Evolutionary conservation across 257 asterid genomes (phyloP).

Genomic region (Nicotiana undulata): DNA sequence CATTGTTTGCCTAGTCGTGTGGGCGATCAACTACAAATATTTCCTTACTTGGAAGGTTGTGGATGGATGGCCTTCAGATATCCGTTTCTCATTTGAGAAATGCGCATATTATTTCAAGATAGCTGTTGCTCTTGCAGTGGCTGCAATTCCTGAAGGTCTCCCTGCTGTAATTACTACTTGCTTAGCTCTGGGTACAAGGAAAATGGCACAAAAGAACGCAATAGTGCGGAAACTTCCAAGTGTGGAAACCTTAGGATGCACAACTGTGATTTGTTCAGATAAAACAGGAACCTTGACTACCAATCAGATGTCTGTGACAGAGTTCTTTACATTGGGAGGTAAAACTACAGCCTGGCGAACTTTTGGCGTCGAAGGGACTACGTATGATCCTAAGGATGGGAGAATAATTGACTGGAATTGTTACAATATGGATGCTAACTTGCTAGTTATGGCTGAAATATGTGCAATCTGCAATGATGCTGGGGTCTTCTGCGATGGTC

Average conservation of each 20-base stretch:
- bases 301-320: constrained; percentile 57
- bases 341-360: constrained; percentile 22
- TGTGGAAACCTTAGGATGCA: constrained; percentile 70
- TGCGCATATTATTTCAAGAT: constrained; percentile 69
- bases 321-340: constrained; percentile 48
- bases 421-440: constrained; percentile 51
- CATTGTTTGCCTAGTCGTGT: constrained; percentile 44
- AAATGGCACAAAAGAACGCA: constrained; percentile 64
- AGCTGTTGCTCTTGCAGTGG: constrained; percentile 74
- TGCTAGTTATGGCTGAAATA: constrained; percentile 59
- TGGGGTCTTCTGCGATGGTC: constrained; percentile 54
- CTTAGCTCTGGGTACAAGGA: constrained; percentile 61
- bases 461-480: constrained; percentile 82
- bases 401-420: constrained; percentile 62
- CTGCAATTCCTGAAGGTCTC: constrained; percentile 80
- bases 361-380: constrained; percentile 51
- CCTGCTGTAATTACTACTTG: constrained; percentile 72
- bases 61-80: constrained; percentile 50
- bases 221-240: constrained; percentile 67
- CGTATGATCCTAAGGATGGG: constrained; percentile 77
- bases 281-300: constrained; percentile 70
- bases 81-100: constrained; percentile 50
- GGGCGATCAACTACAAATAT: constrained; percentile 57
- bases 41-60: constrained; percentile 51
- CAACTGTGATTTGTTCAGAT: constrained; percentile 69